These are phyloP conservation scores for Ogataea minuta DNA, from an alignment of 805 yeast species.

Conservation along the genomic window DNA sequence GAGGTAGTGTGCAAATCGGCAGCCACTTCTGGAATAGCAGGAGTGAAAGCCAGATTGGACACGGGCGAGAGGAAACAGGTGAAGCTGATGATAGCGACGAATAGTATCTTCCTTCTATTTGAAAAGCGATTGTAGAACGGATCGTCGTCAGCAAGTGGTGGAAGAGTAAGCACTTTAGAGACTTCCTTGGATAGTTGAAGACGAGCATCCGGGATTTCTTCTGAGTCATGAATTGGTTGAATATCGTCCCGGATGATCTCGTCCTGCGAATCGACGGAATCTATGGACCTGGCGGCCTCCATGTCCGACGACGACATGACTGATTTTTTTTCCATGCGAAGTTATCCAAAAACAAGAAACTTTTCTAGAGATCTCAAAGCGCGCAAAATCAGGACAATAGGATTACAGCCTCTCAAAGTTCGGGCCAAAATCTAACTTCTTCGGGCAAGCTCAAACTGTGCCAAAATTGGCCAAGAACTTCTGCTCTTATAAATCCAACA, in stretches of 20 bases:
- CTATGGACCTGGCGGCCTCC: background rate
- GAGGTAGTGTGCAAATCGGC: constrained; percentile 44
- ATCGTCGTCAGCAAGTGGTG: constrained; percentile 27
- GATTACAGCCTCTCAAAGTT: too few species aligned
- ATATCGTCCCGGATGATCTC: background rate
- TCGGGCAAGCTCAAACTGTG: too few species aligned
- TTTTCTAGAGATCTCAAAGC: too few species aligned
- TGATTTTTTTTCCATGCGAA: too few species aligned
- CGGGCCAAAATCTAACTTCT: too few species aligned
- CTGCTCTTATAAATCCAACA: too few species aligned
- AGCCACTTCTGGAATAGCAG: constrained; percentile 53
- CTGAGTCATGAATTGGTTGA: constrained; percentile 1
- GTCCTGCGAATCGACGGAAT: constrained; percentile 4
- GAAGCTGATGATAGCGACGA: constrained; percentile 35
- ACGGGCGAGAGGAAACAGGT: constrained; percentile 47
- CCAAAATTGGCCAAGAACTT: too few species aligned
- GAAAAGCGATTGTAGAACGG: constrained; percentile 30
- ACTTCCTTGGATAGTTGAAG: constrained; percentile 14
- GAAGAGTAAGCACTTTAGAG: constrained; percentile 16
- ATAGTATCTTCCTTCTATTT: constrained; percentile 24
- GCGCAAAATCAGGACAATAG: too few species aligned
- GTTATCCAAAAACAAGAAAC: too few species aligned
- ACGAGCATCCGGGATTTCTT: constrained; percentile 8
- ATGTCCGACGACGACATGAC: background rate
- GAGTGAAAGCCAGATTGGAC: constrained; percentile 45